These are phyloP conservation scores for Maudiozyma humilis DNA, from an alignment of 1,139 yeast genomes.

Conservation along the genomic window DNA sequence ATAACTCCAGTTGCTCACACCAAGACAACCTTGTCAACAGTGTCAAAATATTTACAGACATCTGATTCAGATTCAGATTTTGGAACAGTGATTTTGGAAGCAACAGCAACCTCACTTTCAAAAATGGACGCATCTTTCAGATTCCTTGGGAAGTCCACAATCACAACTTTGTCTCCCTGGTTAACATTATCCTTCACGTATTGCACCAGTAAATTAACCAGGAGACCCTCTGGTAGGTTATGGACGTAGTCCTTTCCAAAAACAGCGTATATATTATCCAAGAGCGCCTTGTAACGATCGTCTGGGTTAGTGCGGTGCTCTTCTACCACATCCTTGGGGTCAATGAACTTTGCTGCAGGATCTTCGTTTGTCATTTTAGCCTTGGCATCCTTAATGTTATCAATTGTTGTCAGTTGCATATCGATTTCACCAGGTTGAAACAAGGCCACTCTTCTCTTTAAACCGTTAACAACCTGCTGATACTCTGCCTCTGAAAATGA, in stretches of 20 bases:
- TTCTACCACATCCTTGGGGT: constrained; percentile 41
- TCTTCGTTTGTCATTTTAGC: constrained; percentile 12
- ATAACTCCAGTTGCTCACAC: constrained; percentile 8
- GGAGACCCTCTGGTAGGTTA: constrained; percentile 48
- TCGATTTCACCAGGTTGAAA: constrained; percentile 28
- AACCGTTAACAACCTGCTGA: constrained; percentile 42
- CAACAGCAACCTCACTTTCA: constrained; percentile 35
- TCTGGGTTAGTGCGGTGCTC: constrained; percentile 38
- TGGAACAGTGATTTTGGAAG: constrained; percentile 34
- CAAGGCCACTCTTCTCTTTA: constrained; percentile 46
- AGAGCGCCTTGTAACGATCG: constrained; percentile 37
- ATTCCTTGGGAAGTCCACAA: constrained; percentile 49
- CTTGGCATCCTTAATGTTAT: constrained; percentile 27
- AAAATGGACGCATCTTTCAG: constrained; percentile 54
- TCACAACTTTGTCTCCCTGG: constrained; percentile 38
- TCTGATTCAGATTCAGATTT: constrained; percentile 30
- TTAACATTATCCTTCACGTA: constrained; percentile 34
- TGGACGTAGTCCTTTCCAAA: constrained; percentile 25
- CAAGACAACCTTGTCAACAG: constrained; percentile 42
- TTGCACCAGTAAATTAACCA: constrained; percentile 48
- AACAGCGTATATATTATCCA: constrained; percentile 29
- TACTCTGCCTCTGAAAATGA: constrained; percentile 56
- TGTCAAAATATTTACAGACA: constrained; percentile 49
- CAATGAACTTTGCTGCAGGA: constrained; percentile 36
- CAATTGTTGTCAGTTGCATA: constrained; percentile 13